Evolutionary conservation across 257 asterid species (phyloP).

Genomic region (Forsythia suspensa): DNA sequence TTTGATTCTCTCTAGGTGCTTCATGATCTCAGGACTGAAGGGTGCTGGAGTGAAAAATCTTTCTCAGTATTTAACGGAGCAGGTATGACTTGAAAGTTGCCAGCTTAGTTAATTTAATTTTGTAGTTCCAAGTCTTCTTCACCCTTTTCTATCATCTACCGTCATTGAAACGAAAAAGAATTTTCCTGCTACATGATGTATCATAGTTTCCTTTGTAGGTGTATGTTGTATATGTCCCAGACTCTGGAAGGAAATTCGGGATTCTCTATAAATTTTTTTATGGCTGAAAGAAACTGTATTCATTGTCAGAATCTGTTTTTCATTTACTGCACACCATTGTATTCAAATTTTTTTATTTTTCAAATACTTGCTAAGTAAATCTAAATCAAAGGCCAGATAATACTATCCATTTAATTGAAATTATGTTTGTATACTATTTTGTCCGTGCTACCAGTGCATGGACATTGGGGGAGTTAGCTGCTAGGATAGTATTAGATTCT

Average conservation of each 20-base stretch:
- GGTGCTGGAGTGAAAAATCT: slow-evolving; percentile 89
- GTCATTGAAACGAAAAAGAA: not conserved
- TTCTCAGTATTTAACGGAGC: slow-evolving; percentile 63
- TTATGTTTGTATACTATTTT: slow-evolving; percentile 2
- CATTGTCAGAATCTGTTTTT: not conserved
- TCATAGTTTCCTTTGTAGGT: not conserved
- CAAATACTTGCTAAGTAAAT: not conserved
- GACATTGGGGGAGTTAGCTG: not conserved
- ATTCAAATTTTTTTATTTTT: not conserved
- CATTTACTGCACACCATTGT: not conserved
- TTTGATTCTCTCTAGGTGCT: slow-evolving; percentile 46
- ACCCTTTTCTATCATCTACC: not conserved
- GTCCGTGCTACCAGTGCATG: not conserved
- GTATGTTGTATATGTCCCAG: not conserved
- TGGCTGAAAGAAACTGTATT: not conserved
- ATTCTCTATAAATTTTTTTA: not conserved
- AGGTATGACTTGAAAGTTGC: slow-evolving; percentile 40
- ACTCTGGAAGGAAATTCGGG: not conserved
- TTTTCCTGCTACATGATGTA: not conserved
- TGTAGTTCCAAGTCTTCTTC: not conserved
- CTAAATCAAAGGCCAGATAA: not conserved
- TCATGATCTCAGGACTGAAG: slow-evolving; percentile 87
- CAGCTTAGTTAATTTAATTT: slow-evolving; percentile 8
- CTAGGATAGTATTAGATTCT: not conserved
- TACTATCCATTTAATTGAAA: not conserved